Evolutionary conservation across 805 yeast genomes (phyloP), one percentile per base, ranked within the genome.

Genomic region (Maudiozyma saulgeensis): DNA sequence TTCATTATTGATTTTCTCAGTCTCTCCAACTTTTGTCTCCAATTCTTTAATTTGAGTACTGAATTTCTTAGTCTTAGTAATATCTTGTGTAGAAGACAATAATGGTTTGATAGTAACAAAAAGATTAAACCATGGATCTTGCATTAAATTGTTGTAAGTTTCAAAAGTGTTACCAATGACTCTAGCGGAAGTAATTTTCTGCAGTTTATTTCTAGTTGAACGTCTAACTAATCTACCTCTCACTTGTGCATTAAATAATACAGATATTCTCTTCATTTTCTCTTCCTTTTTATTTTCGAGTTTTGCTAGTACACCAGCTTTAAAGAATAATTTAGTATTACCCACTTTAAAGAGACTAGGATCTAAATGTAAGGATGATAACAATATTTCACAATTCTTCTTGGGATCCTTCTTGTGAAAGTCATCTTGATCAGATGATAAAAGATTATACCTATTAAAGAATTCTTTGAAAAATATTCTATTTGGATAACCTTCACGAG

Each of bases 401-500:
- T 82, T 88, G 51, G 77, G 72, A 51, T 79, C 76, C 18, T 60
- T 61, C 15, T 28, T 49, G 34, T 46, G 38, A n/a, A 60, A 58
- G 16, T 73, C 74, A 39, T 71, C 67, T 44, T 76, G 75, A 15
- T 74, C 69, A 7, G 80, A 74, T 19, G 48, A 38, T 25, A 93
- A 69, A n/a, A 90, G 77, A 31, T 78, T 77, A 63, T 93, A 93
- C 48, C 96, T 75, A 38, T 72, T 74, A 46, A 77, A 79, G 68
- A 93, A 93, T 44, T 87, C 91, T 43, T 81, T 78, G 66, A 90
- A 91, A 28, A 82, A 79, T 62, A 91, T 80, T 55, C 96, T 78
- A 66, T 93, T 93, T 5, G 99, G 99, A 66, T 84, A 93, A 2
- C 99, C 99, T 8, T 96, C 88, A 55, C 99, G 78, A 0, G 98